phyloP scores from a whole-genome alignment of 352 stramenopile species.

The Phytophthora palmivora region DNA sequence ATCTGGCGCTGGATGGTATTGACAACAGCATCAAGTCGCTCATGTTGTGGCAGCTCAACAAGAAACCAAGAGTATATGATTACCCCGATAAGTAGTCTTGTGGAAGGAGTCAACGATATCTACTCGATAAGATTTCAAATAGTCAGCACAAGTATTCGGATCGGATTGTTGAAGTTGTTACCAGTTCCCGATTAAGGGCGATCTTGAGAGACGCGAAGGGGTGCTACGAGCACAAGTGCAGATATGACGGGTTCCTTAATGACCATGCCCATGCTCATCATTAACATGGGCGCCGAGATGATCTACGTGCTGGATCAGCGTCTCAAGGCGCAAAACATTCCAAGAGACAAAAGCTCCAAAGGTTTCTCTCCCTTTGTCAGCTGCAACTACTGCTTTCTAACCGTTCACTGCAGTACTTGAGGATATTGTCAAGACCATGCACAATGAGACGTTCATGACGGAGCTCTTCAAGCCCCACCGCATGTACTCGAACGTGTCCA shows the following conservation, averaged over 20 bases:
- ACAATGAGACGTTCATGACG: constrained; percentile 91
- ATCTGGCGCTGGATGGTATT: not conserved
- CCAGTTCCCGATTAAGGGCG: no score
- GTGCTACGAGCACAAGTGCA: constrained; percentile 14
- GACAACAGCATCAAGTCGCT: constrained; percentile 7
- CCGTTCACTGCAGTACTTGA: constrained; percentile 72
- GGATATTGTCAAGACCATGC: constrained; percentile 94
- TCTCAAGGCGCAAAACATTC: constrained; percentile 91
- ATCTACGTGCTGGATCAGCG: constrained; percentile 94
- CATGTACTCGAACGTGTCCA: constrained; percentile 92
- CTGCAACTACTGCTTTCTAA: constrained; percentile 2
- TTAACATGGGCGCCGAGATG: constrained; percentile 96
- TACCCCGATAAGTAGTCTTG: not conserved
- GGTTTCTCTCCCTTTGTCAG: constrained; percentile 25
- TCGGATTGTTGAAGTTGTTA: no score
- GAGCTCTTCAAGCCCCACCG: constrained; percentile 94
- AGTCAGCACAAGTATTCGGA: no score
- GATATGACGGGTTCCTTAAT: constrained; percentile 75
- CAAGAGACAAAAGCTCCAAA: constrained; percentile 90
- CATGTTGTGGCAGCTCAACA: constrained; percentile 14
- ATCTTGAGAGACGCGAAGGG: constrained; percentile 12
- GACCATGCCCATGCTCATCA: constrained; percentile 92
- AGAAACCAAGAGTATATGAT: not conserved
- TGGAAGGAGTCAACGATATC: no score
- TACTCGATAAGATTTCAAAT: no score